Conservation (phyloP, 2,329 filamentous ascomycete species). For the Fusarium proliferatum region DNA sequence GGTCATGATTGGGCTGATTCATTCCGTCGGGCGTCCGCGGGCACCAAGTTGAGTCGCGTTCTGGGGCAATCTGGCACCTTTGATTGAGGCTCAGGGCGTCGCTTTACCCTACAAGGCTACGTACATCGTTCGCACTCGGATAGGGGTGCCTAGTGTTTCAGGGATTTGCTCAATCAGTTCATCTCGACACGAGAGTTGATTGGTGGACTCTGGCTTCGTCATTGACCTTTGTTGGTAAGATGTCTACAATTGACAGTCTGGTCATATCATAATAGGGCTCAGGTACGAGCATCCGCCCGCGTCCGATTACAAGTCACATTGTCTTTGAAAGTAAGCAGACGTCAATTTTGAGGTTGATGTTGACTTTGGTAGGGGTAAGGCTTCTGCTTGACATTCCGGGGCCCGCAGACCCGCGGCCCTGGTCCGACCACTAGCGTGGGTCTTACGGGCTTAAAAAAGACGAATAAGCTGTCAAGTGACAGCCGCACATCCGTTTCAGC, state of each 20-base stretch:
- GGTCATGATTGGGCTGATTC: neutral
- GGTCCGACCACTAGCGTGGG: neutral
- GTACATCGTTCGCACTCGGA: neutral
- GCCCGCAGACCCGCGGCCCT: neutral
- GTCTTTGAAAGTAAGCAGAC: neutral
- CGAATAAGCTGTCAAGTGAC: neutral
- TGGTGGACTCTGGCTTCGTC: neutral
- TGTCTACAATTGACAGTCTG: neutral
- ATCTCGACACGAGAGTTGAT: neutral
- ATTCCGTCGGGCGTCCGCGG: neutral
- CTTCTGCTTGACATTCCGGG: neutral
- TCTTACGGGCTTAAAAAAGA: neutral
- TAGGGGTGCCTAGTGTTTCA: neutral
- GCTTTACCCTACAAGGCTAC: neutral
- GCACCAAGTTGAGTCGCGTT: neutral
- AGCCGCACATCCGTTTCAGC: too few relatives aligned
- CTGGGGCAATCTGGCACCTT: neutral
- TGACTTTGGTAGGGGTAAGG: neutral
- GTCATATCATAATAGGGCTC: too few relatives aligned
- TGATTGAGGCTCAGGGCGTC: neutral
- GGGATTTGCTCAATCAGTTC: neutral
- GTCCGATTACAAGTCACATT: too few relatives aligned
- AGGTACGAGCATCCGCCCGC: rapidly evolving
- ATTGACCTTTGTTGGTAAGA: too few relatives aligned
- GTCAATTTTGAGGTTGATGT: neutral